Base-by-base conservation (phyloP, 148 eudicot species). In the Linanthus parryae region DNA sequence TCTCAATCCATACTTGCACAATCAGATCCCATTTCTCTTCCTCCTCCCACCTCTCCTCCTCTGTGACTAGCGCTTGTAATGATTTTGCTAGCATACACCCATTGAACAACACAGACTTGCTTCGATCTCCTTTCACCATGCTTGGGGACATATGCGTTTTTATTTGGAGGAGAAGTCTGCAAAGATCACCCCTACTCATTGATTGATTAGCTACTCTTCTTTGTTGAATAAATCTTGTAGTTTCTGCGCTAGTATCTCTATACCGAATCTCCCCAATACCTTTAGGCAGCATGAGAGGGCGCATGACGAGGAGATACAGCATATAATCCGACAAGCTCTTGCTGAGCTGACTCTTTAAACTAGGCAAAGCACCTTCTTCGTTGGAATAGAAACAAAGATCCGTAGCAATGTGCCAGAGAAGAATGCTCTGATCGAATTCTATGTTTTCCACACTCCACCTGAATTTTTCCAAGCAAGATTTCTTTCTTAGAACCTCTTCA, bases 191-290 rank as follows among this genome's bases (percentile, higher is more conserved):
- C 20, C 7, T 12, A 23, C 19, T 39, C 35, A 29, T 16, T 11
- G 1, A 37, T 24, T 1, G 19, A 44, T 0, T 38, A 49, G 10
- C 18, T 22, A 1, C 30, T 29, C 13, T 35, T 60, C 39, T 49
- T 49, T 49, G 48, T 7, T 39, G 26, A 19, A 49, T 31, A 16
- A 50, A 60, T 19, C 30, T 29, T 19, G 23, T 48, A 3, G 40
- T 48, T 16, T 60, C 56, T 2, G 37, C 64, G 8, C 54, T 44
- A 1, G 64, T 66, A 21, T 66, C 59, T 17, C 40, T 38, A 21
- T 24, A 66, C 23, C 58, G 26, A 6, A 55, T 26, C 27, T 54
- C 18, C 13, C 61, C 55, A 31, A 63, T 63, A 20, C 61, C 61
- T 6, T 29, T 50, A 2, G 49, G 61, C 28, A 55, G 22, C 56